Base-by-base conservation (phyloP, 805 yeast species). In the Monosporozyma servazzii region DNA sequence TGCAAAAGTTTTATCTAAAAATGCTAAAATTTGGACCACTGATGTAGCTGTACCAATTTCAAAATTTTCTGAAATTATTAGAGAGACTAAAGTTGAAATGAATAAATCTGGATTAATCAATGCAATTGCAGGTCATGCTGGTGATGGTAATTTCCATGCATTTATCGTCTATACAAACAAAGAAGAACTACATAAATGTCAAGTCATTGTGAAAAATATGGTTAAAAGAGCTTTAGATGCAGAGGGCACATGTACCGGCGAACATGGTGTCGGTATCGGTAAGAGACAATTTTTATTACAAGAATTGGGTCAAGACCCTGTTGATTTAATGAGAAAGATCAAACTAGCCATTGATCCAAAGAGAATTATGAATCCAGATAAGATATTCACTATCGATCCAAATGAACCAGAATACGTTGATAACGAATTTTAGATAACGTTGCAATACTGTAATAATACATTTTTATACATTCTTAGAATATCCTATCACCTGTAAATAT, bases 231-330 rank as follows among this genome's bases (percentile, higher is more conserved):
- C 91, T 0, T 68, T 87, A 17, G 75, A 70, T 1, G 76, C 81
- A 39, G 95, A 86, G 49, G 95, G 95, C 1, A 87, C 96, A 1
- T 82, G 88, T 57, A 84, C 89, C 4, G 95, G 95, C 36, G 95
- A 87, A 61, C 95, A 87, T 63, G 96, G 95, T 13, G 79, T 88
- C 40, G 96, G 95, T 8, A 75, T 82, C 43, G 90, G 91, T 37
- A 87, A 87, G 61, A 69, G 90, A 55, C 77, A 76, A 29, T 80
- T 74, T 53, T 65, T 87, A 33, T 69, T 74, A 29, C 68, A 71
- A 51, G 96, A 87, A 64, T 67, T 87, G 27, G 95, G 93, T 1
- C 72, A 72, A 4, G 82, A 77, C 1, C 78, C 93, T 0, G 75
- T 87, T 25, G 80, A 79, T 59, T 64, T 82, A 37, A 87, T 87